Evolutionary conservation across 148 eudicot genomes (phyloP).

Genomic region (Dysphania ambrosioides): DNA sequence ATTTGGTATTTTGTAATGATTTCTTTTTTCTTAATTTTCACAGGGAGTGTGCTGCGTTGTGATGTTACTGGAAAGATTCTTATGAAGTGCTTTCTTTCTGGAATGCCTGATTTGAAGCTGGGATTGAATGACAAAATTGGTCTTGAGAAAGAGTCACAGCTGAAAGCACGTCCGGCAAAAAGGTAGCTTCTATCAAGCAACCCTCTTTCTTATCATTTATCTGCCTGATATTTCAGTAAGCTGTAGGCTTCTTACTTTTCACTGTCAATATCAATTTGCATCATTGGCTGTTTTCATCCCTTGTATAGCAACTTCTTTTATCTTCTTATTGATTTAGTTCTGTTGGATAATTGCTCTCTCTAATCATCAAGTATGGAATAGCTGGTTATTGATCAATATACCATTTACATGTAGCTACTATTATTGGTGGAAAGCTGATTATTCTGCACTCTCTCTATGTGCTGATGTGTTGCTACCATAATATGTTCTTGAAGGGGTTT

Average conservation of each 20-base stretch:
- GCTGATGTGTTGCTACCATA: background rate
- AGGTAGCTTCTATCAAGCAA: conserved; percentile 45
- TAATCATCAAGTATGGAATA: background rate
- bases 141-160: conserved; percentile 94
- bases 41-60: conserved; percentile 92
- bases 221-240: background rate
- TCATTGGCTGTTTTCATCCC: background rate
- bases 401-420: background rate
- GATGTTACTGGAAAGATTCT: conserved; percentile 98
- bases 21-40: conserved; percentile 16
- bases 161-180: conserved; percentile 91
- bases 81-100: conserved; percentile 99
- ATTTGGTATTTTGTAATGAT: background rate
- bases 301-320: background rate
- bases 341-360: background rate
- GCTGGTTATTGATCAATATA: background rate
- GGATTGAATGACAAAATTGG: conserved; percentile 99
- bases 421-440: no score
- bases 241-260: background rate
- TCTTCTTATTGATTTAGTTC: background rate
- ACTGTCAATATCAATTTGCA: background rate
- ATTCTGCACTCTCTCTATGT: no score
- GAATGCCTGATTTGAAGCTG: conserved; percentile 99
- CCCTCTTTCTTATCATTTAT: background rate
- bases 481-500: background rate